These are phyloP conservation scores for Paecilomyces fulvus DNA, from an alignment of 2,329 filamentous ascomycete species.

Conservation along the genomic window DNA sequence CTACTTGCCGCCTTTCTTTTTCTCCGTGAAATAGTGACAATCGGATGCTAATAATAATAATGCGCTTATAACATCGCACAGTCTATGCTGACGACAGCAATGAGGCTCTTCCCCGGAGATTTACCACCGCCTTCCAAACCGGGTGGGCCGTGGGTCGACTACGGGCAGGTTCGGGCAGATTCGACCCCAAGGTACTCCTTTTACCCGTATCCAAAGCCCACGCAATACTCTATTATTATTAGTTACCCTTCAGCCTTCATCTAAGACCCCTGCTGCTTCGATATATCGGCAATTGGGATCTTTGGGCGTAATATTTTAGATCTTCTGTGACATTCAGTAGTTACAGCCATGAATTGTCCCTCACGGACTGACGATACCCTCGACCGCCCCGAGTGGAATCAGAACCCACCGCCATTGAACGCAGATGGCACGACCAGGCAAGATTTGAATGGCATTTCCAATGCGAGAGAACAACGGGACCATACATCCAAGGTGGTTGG, in stretches of 20 bases:
- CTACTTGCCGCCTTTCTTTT: no score
- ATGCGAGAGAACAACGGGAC: constrained; percentile 44
- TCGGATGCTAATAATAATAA: no score
- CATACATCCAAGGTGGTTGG: constrained; percentile 18
- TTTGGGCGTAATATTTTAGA: no score
- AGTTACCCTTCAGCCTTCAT: background rate
- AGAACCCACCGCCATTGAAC: constrained; percentile 50
- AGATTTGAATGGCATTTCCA: constrained; percentile 54
- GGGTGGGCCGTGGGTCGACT: no score
- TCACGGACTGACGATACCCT: constrained; percentile 51
- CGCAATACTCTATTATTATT: background rate
- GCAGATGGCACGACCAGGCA: constrained; percentile 54
- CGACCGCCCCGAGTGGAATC: constrained; percentile 50
- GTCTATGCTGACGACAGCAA: no score
- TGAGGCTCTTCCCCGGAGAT: no score
- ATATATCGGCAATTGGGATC: background rate
- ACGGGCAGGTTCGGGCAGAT: background rate
- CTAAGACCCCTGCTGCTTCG: background rate
- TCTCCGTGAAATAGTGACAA: no score
- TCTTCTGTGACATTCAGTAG: background rate
- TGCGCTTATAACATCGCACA: no score
- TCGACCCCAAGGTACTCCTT: background rate
- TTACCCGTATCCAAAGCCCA: background rate
- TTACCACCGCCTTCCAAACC: no score
- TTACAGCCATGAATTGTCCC: constrained; percentile 53